phyloP scores from a whole-genome alignment of 108 stramenopile species.

The Cyclostephanos tholiformis region DNA sequence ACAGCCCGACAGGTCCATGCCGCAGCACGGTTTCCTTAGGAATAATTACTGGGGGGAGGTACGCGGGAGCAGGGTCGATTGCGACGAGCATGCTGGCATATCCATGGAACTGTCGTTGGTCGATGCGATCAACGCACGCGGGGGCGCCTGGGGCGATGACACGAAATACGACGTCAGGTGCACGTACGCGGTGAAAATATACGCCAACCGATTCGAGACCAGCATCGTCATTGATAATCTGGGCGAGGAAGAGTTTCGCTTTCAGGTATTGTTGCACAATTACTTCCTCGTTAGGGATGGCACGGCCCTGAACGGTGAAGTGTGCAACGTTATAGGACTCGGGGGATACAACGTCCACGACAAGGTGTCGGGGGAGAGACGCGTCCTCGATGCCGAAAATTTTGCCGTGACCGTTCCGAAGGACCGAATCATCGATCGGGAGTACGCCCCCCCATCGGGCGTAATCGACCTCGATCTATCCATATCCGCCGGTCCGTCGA shows the following conservation, averaged over 20 bases:
- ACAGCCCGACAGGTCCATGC: slow-evolving; percentile 69
- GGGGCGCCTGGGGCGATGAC: slow-evolving; percentile 65
- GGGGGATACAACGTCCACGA: slow-evolving; percentile 60
- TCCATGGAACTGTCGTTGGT: slow-evolving; percentile 58
- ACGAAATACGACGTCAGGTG: slow-evolving; percentile 39
- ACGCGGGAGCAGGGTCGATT: slow-evolving; percentile 34
- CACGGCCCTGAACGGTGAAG: slow-evolving; percentile 54
- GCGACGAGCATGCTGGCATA: slow-evolving; percentile 55
- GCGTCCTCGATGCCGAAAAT: slow-evolving; percentile 41
- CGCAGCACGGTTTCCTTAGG: slow-evolving; percentile 85
- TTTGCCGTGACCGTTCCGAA: slow-evolving; percentile 46
- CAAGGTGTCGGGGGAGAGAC: slow-evolving; percentile 57
- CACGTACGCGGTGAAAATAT: slow-evolving; percentile 54
- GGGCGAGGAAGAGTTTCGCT: slow-evolving; percentile 53
- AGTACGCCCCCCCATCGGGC: slow-evolving; percentile 63
- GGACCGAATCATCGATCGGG: slow-evolving; percentile 55
- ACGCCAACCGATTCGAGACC: slow-evolving; percentile 52
- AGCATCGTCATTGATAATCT: slow-evolving; percentile 68
- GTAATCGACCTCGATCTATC: slow-evolving; percentile 54
- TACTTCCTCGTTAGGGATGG: slow-evolving; percentile 66
- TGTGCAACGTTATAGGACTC: slow-evolving; percentile 69
- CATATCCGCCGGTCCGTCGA: slow-evolving; percentile 51
- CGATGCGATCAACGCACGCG: slow-evolving; percentile 62
- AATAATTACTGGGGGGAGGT: slow-evolving; percentile 67
- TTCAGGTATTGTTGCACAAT: slow-evolving; percentile 78